phyloP scores from a whole-genome alignment of 1,284 basidiomycete species.

The Ceratobasidium sp. region DNA sequence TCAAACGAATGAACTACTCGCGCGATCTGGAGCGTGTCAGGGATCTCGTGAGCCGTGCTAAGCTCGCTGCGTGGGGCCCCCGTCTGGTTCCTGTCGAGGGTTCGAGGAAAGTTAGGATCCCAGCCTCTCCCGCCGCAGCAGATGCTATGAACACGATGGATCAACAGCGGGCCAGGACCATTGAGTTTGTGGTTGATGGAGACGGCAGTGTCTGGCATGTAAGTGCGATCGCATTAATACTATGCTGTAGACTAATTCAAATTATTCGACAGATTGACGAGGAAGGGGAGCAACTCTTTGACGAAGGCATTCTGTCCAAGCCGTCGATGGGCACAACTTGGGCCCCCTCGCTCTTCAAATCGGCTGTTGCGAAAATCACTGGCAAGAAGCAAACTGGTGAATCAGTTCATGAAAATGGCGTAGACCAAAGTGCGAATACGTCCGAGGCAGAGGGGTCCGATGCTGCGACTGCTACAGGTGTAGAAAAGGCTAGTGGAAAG shows the following conservation, averaged over 20 bases:
- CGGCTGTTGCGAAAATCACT: slow-evolving; percentile 13
- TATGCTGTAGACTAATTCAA: neutral
- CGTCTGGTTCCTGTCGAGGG: slow-evolving; percentile 67
- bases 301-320: slow-evolving; percentile 38
- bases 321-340: slow-evolving; percentile 41
- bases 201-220: slow-evolving; percentile 70
- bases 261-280: slow-evolving; percentile 8
- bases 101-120: slow-evolving; percentile 75
- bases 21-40: slow-evolving; percentile 75
- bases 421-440: slow-evolving; percentile 6
- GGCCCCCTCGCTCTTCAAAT: slow-evolving; percentile 39
- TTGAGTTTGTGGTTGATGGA: slow-evolving; percentile 82
- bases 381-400: slow-evolving; percentile 1
- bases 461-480: slow-evolving; percentile 23
- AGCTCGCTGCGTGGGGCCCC: slow-evolving; percentile 75
- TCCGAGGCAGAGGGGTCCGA: slow-evolving; percentile 25
- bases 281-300: slow-evolving; percentile 41
- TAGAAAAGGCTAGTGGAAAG: slow-evolving; percentile 33
- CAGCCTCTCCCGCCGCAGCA: slow-evolving; percentile 68
- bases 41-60: slow-evolving; percentile 68
- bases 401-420: slow-evolving; percentile 5
- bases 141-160: slow-evolving; percentile 49
- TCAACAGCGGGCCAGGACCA: slow-evolving; percentile 51
- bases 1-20: slow-evolving; percentile 78
- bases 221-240: slow-evolving; percentile 48